Conservation (phyloP, 768 basidiomycete species). For the Tricholoma matsutake region DNA sequence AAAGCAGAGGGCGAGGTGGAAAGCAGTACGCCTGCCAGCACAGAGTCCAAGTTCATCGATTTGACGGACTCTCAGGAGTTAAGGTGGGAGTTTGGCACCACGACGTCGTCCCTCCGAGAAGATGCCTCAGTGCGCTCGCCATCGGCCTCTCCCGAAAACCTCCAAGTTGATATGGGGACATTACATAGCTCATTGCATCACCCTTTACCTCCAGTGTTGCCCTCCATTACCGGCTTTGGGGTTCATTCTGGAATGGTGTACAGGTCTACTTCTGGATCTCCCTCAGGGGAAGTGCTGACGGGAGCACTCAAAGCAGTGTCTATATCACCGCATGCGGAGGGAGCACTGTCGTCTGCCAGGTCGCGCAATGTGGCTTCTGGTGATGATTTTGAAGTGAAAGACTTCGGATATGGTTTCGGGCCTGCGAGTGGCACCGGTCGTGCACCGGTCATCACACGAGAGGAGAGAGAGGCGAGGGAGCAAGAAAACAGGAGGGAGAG, state of each 20-base stretch:
- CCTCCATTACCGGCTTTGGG: constrained; percentile 1
- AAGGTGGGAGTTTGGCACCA: constrained; percentile 62
- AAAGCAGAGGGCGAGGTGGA: constrained; percentile 4
- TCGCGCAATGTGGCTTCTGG: constrained; percentile 12
- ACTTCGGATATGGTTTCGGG: constrained; percentile 68
- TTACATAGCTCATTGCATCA: background rate
- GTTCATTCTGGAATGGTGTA: background rate
- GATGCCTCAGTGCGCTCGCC: background rate
- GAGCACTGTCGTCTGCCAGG: background rate
- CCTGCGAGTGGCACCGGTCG: constrained; percentile 36
- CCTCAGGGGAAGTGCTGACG: background rate
- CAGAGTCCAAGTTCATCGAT: constrained; percentile 27
- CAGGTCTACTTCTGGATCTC: background rate
- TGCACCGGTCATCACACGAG: constrained; percentile 25
- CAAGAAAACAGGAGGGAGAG: constrained; percentile 7
- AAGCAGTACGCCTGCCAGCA: background rate
- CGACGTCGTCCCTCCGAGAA: constrained; percentile 14
- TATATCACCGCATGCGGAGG: background rate
- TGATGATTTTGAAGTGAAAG: constrained; percentile 51
- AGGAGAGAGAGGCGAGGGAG: constrained; percentile 28
- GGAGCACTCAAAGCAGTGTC: background rate
- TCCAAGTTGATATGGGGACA: background rate
- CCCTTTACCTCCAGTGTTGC: background rate
- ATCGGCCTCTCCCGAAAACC: background rate
- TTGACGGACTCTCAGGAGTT: constrained; percentile 23